Conservation (phyloP, 75 land plant species). For the Chamaecyparis obtusa region DNA sequence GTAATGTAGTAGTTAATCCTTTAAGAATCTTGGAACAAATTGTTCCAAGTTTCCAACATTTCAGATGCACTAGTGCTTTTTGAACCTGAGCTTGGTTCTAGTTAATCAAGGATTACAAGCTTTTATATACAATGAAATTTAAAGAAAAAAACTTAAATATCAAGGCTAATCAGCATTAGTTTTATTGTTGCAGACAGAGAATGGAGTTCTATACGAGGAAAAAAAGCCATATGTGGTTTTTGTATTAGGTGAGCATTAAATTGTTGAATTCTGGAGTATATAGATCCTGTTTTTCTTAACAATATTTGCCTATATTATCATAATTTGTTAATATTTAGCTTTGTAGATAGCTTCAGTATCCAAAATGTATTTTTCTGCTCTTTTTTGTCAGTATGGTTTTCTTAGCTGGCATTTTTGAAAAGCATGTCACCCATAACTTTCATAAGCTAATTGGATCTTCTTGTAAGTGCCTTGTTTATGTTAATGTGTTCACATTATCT, state of each 20-base stretch:
- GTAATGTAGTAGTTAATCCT: background rate
- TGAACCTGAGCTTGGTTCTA: background rate
- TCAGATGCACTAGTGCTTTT: background rate
- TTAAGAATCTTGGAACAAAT: background rate
- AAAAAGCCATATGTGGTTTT: background rate
- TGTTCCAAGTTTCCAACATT: background rate
- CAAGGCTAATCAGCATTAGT: background rate
- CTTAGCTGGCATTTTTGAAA: background rate
- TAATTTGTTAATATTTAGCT: background rate
- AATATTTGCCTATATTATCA: background rate
- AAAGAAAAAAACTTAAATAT: background rate
- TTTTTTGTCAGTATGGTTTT: background rate
- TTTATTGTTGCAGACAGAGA: background rate
- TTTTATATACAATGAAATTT: background rate
- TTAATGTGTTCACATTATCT: too few species aligned
- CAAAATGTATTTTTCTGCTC: background rate
- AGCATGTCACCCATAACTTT: background rate
- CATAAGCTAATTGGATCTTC: background rate
- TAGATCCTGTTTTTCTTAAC: background rate
- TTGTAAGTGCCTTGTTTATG: background rate
- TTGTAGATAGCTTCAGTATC: background rate
- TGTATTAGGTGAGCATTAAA: background rate
- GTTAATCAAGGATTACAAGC: background rate
- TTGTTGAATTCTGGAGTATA: background rate
- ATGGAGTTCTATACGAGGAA: background rate